These are phyloP conservation scores for Candida qinlingensis DNA, from an alignment of 805 yeast species.

Conservation along the genomic window DNA sequence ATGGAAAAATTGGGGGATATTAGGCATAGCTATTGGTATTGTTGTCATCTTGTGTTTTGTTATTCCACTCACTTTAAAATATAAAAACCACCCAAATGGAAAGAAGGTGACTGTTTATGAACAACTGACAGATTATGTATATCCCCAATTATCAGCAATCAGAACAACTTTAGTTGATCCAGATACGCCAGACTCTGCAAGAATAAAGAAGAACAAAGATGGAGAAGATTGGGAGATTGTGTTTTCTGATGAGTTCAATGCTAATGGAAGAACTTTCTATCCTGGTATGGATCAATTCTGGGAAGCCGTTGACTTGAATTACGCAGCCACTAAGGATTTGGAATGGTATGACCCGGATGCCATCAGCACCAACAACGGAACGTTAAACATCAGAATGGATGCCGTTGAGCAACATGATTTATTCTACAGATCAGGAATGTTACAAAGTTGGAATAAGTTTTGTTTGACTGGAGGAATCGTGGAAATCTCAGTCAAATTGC, in stretches of 20 bases:
- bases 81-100: not conserved
- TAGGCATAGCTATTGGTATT: not conserved
- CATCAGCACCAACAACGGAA: constrained; percentile 67
- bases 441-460: constrained; percentile 87
- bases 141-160: constrained; percentile 47
- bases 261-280: constrained; percentile 85
- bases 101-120: not conserved
- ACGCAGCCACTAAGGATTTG: constrained; percentile 82
- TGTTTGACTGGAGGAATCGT: constrained; percentile 83
- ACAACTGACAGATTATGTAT: constrained; percentile 19
- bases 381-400: constrained; percentile 65
- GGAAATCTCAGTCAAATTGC: constrained; percentile 72
- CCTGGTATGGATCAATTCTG: constrained; percentile 90
- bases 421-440: constrained; percentile 84
- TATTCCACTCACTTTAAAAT: constrained; percentile 3
- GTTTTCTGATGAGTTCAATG: constrained; percentile 87
- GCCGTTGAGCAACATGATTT: constrained; percentile 76
- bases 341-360: constrained; percentile 98
- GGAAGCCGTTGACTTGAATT: constrained; percentile 78
- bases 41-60: constrained; percentile 3
- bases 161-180: constrained; percentile 52
- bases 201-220: constrained; percentile 45
- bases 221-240: constrained; percentile 73
- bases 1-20: constrained; percentile 6
- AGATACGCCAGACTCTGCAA: constrained; percentile 51